Conservation (phyloP, 163 green algal genomes). For the Scenedesmus sp. region DNA sequence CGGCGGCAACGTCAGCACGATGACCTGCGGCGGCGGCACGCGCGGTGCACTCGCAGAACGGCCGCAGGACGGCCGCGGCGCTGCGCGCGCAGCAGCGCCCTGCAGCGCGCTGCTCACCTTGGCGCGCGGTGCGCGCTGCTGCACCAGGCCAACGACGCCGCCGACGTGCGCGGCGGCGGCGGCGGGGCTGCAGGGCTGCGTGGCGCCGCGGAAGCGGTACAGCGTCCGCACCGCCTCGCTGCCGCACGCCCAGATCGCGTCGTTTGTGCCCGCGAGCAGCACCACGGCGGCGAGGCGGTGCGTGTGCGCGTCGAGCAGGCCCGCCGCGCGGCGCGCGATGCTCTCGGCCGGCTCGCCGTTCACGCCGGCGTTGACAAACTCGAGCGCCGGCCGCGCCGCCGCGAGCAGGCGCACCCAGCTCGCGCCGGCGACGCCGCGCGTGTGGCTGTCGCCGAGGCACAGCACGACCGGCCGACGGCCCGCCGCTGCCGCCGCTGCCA, state of each 20-base stretch:
- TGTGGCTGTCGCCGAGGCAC: constrained; percentile 34
- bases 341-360: neutral
- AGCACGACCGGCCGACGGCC: neutral
- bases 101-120: neutral
- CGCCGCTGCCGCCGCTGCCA: neutral
- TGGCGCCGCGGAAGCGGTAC: neutral
- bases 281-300: constrained; percentile 14
- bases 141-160: neutral
- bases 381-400: neutral
- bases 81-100: neutral
- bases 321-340: too few species aligned
- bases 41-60: too few species aligned
- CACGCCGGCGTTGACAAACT: neutral
- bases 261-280: constrained; percentile 27
- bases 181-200: neutral
- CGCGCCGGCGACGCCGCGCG: neutral
- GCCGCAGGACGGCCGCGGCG: too few species aligned
- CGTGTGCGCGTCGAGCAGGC: too few species aligned
- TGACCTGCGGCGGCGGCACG: neutral
- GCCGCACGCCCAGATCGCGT: too few species aligned
- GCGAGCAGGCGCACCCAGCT: neutral
- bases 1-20: constrained; percentile 10
- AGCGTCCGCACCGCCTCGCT: neutral
- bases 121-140: neutral
- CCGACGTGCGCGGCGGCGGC: neutral